Conservation (phyloP, 108 stramenopile genomes). For the Pseudonitzschia multiseries region DNA sequence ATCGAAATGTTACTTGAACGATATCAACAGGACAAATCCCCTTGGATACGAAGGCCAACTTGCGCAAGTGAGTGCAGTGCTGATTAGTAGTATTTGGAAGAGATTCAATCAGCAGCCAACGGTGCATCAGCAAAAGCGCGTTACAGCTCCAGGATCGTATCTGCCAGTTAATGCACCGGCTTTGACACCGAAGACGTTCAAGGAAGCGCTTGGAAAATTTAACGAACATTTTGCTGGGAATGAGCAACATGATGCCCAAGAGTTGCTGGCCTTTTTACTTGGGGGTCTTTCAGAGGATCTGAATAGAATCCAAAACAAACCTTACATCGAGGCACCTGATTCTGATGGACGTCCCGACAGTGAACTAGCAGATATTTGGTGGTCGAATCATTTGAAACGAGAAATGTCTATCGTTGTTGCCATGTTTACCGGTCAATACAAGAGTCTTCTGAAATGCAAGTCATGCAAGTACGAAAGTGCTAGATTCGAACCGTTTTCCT, state of each 20-base stretch:
- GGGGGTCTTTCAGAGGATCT: conserved; percentile 95
- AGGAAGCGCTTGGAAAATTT: conserved; percentile 87
- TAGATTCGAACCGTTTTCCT: conserved; percentile 96
- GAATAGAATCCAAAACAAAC: conserved; percentile 94
- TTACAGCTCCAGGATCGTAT: conserved; percentile 67
- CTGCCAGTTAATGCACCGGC: conserved; percentile 72
- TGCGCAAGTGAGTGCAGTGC: conserved; percentile 90
- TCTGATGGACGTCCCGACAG: conserved; percentile 91
- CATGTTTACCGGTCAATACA: conserved; percentile 94
- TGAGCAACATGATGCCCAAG: conserved; percentile 99
- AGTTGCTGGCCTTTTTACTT: conserved; percentile 87
- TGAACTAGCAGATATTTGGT: conserved; percentile 97
- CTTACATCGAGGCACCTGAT: conserved; percentile 93
- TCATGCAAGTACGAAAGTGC: conserved; percentile 94
- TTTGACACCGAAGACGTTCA: conserved; percentile 91
- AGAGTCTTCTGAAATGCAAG: conserved; percentile 92
- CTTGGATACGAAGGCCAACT: conserved; percentile 91
- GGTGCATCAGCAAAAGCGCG: conserved; percentile 42
- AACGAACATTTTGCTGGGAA: conserved; percentile 93
- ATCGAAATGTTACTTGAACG: conserved; percentile 79
- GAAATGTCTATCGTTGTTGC: conserved; percentile 95
- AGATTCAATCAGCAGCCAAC: conserved; percentile 38
- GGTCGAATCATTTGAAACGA: conserved; percentile 92
- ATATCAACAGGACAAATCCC: conserved; percentile 94
- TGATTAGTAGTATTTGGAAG: conserved; percentile 91